Evolutionary conservation across 2,329 filamentous ascomycete genomes (phyloP).

Genomic region (Magnaporthiopsis poae): DNA sequence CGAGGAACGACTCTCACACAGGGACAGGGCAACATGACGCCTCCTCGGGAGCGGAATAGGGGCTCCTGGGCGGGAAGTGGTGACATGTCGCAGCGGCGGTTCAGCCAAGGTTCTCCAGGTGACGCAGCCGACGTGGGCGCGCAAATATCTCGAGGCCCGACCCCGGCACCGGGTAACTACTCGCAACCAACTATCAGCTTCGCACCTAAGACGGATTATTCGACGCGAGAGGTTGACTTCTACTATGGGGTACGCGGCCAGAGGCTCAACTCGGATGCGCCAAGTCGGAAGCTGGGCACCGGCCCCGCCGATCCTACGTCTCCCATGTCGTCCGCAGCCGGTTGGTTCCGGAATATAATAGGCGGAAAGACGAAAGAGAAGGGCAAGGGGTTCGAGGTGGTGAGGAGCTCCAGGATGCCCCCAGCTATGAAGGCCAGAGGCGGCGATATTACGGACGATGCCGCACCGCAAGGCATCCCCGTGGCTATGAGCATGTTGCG

Average conservation of each 20-base stretch:
- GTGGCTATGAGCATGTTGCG: slow-evolving; percentile 52
- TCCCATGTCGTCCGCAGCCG: slow-evolving; percentile 76
- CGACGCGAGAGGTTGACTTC: slow-evolving; percentile 89
- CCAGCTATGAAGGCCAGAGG: slow-evolving; percentile 55
- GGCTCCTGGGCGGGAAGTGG: slow-evolving; percentile 27
- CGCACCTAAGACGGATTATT: slow-evolving; percentile 67
- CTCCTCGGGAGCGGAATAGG: slow-evolving; percentile 24
- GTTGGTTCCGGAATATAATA: slow-evolving; percentile 75
- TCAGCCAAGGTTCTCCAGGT: slow-evolving; percentile 26
- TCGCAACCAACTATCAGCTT: slow-evolving; percentile 31
- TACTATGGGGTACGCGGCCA: slow-evolving; percentile 90
- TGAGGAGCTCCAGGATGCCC: slow-evolving; percentile 78
- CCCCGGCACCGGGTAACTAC: slow-evolving; percentile 33
- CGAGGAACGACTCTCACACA: slow-evolving; percentile 25
- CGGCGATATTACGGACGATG: slow-evolving; percentile 52
- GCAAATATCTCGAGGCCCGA: slow-evolving; percentile 32
- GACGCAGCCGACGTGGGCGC: slow-evolving; percentile 33
- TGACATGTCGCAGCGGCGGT: slow-evolving; percentile 28
- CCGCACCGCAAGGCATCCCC: slow-evolving; percentile 56
- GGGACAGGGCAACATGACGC: slow-evolving; percentile 42
- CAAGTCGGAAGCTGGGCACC: slow-evolving; percentile 77
- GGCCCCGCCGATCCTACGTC: slow-evolving; percentile 91
- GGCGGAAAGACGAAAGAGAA: slow-evolving; percentile 86
- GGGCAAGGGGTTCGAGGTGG: slow-evolving; percentile 92
- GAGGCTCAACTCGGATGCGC: slow-evolving; percentile 70